phyloP scores from a whole-genome alignment of 2,329 filamentous ascomycete genomes.

The Trichoderma breve region DNA sequence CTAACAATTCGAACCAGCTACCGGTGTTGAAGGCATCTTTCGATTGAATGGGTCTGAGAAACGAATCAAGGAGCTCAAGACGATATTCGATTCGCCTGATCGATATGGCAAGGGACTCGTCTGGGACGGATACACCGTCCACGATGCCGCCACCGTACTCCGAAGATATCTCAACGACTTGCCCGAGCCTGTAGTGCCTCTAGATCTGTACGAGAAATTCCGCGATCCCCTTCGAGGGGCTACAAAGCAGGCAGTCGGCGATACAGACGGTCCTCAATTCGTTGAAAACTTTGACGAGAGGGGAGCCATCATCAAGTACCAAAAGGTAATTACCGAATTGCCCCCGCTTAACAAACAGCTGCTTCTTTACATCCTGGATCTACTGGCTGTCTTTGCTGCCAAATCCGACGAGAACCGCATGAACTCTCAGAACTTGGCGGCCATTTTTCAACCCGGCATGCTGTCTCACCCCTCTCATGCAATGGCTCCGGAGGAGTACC shows the following conservation, averaged over 20 bases:
- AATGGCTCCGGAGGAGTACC: slow-evolving; percentile 93
- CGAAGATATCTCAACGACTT: slow-evolving; percentile 94
- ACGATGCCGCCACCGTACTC: slow-evolving; percentile 95
- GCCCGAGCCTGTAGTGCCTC: slow-evolving; percentile 91
- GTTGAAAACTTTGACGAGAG: slow-evolving; percentile 62
- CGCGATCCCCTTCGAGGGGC: slow-evolving; percentile 72
- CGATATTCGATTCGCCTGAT: slow-evolving; percentile 88
- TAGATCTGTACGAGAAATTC: slow-evolving; percentile 90
- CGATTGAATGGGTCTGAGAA: slow-evolving; percentile 94
- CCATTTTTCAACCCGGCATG: slow-evolving; percentile 96
- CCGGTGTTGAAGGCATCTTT: slow-evolving; percentile 93
- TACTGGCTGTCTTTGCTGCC: slow-evolving; percentile 93
- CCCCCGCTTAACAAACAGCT: slow-evolving; percentile 91
- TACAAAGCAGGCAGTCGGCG: slow-evolving; percentile 70
- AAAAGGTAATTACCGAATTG: slow-evolving; percentile 86
- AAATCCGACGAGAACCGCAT: slow-evolving; percentile 97
- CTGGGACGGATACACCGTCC: slow-evolving; percentile 96
- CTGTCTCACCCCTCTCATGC: slow-evolving; percentile 91
- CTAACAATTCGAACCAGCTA: slow-evolving; percentile 58
- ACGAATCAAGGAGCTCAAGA: slow-evolving; percentile 94
- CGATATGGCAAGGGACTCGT: slow-evolving; percentile 94
- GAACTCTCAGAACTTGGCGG: slow-evolving; percentile 89
- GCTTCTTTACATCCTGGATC: slow-evolving; percentile 90
- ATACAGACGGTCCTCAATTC: slow-evolving; percentile 67
- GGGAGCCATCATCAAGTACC: slow-evolving; percentile 77